Conservation (phyloP, 2,329 filamentous ascomycete genomes). For the Endoconidiophora polonica region DNA sequence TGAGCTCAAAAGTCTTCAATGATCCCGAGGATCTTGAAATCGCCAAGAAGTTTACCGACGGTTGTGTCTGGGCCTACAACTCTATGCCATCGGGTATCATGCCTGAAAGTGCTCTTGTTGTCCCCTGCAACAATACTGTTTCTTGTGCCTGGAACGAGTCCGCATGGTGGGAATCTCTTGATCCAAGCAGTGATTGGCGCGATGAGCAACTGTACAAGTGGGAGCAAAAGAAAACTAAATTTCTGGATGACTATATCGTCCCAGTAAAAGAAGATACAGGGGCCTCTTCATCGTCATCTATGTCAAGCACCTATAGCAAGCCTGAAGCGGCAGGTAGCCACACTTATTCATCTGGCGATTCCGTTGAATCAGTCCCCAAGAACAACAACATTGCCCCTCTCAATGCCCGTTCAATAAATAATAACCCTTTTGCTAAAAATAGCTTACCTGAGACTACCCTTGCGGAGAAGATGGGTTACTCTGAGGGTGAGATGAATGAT, state of each 20-base stretch:
- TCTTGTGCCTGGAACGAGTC: constrained; percentile 36
- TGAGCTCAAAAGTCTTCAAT: constrained; percentile 46
- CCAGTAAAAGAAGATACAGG: no score
- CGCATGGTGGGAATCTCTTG: constrained; percentile 31
- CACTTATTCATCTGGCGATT: not conserved
- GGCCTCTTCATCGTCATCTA: no score
- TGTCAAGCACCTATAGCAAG: no score
- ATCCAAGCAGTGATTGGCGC: constrained; percentile 28
- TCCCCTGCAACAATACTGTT: constrained; percentile 30
- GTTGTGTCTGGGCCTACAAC: constrained; percentile 54
- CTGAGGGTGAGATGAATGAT: not conserved
- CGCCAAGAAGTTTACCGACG: constrained; percentile 46
- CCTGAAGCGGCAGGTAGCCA: not conserved
- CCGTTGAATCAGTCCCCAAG: constrained; percentile 11
- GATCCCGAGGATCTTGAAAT: constrained; percentile 43
- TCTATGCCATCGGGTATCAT: constrained; percentile 44
- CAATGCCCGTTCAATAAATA: not conserved
- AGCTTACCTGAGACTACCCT: no score
- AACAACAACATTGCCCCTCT: not conserved
- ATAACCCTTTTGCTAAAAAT: no score
- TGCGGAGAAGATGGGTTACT: no score
- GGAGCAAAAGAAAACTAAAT: constrained; percentile 12
- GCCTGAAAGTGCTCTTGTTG: constrained; percentile 34
- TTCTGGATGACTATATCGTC: constrained; percentile 8
- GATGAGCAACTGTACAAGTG: constrained; percentile 27